phyloP scores from a whole-genome alignment of 768 basidiomycete species.

The Nevesoporus exiguus region DNA sequence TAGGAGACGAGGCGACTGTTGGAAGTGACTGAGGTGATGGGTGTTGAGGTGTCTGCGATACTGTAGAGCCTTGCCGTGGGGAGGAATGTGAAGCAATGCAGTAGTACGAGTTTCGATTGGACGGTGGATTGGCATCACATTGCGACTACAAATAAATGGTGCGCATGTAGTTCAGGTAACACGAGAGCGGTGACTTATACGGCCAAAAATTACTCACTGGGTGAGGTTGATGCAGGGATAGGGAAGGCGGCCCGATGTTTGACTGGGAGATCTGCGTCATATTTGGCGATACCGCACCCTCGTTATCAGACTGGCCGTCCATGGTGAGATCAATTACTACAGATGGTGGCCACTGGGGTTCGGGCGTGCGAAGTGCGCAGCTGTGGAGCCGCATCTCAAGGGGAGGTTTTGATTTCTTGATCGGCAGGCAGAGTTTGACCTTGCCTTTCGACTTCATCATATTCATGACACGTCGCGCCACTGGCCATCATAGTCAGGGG shows the following conservation, averaged over 20 bases:
- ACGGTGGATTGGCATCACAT: background rate
- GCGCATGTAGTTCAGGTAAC: background rate
- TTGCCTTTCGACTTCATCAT: constrained; percentile 28
- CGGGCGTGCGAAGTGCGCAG: constrained; percentile 2
- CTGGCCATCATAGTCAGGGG: constrained; percentile 13
- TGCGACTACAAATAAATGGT: constrained; percentile 7
- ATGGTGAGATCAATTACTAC: constrained; percentile 23
- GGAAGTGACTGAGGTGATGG: background rate
- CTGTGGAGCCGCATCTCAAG: constrained; percentile 18
- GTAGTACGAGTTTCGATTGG: constrained; percentile 1
- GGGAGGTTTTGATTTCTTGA: constrained; percentile 15
- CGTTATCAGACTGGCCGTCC: constrained; percentile 4
- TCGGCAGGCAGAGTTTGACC: constrained; percentile 18
- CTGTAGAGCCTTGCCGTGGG: constrained; percentile 1
- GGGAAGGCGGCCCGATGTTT: background rate
- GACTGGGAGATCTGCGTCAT: background rate
- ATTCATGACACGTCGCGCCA: constrained; percentile 26
- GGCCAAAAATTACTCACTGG: constrained; percentile 14
- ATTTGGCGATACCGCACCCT: background rate
- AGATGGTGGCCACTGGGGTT: background rate
- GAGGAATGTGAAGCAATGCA: background rate
- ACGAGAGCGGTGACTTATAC: background rate
- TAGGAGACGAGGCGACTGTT: background rate
- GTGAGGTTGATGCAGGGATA: background rate
- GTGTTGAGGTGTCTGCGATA: background rate